These are phyloP conservation scores for Sugiyamaella neomexicana DNA, from an alignment of 1,139 yeast species.

Conservation along the genomic window DNA sequence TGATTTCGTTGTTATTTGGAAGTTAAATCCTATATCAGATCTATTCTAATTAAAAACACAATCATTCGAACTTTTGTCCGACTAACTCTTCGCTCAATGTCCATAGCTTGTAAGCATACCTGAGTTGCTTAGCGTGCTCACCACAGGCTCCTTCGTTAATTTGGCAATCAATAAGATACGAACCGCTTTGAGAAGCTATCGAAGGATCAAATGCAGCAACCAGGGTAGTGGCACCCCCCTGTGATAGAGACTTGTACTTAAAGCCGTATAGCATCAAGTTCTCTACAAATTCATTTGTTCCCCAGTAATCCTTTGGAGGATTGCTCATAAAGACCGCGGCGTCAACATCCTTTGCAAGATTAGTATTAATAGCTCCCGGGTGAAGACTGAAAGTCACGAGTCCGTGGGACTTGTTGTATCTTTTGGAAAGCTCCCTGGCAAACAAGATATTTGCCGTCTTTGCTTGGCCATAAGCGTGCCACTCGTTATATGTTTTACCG, in stretches of 20 bases:
- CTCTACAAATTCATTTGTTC: constrained; percentile 1
- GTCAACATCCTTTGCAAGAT: constrained; percentile 15
- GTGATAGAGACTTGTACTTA: constrained; percentile 8
- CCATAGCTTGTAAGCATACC: constrained; percentile 13
- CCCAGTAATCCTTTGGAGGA: constrained; percentile 13
- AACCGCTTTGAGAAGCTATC: constrained; percentile 5
- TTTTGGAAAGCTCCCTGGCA: constrained; percentile 12
- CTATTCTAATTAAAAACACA: no score
- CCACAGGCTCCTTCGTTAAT: constrained; percentile 12
- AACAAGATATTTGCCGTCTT: constrained; percentile 30
- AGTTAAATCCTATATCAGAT: no score
- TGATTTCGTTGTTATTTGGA: no score
- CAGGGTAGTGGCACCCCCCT: constrained; percentile 15
- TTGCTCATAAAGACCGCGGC: not conserved
- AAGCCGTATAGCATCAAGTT: not conserved
- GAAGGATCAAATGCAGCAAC: constrained; percentile 19
- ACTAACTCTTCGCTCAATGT: constrained; percentile 13
- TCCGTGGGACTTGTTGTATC: constrained; percentile 16
- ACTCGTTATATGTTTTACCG: constrained; percentile 23
- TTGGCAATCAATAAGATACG: constrained; percentile 15
- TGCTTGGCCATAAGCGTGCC: constrained; percentile 34
- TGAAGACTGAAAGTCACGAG: constrained; percentile 21
- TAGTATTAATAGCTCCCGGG: constrained; percentile 21
- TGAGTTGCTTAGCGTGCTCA: constrained; percentile 13
- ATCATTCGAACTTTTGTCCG: constrained; percentile 10